Evolutionary conservation across 169 alveolate species (phyloP), one percentile per base, ranked within the genome.

Genomic region (Plasmodium malariae): DNA sequence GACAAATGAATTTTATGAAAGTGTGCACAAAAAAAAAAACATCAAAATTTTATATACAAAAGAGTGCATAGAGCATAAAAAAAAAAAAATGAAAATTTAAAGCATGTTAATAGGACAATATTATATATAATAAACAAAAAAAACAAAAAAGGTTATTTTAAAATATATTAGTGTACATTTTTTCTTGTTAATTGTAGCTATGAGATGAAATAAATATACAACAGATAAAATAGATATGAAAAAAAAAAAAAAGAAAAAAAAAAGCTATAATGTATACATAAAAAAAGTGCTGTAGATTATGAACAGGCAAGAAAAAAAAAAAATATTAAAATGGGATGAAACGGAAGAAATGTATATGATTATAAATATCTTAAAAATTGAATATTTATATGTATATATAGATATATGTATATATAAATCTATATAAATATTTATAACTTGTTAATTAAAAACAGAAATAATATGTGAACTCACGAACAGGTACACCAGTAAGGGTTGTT

Each of bases 101-200:
- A 76, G 88, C 88, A 54, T 76, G 72, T 45, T 76, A 19, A 49
- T 76, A 40, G 12, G 17, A 68, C 43, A 76, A 60, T 76, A 24
- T 26, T 45, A 51, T 45, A 40, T 19, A 57, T 24, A 73, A 74
- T 60, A 60, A 74, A 59, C 9, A 76, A 28, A 48, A 19, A 60
- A 59, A 40, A 60, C 59, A 76, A 76, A 74, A 76, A 76, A 59
- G 62, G 88, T 67, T 76, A 76, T 76, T 76, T 60, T 43, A 51
- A 62, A 60, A 45, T 74, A 32, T 63, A 67, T 59, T 76, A 34
- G 21, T 76, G 45, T 59, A 49, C 48, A 60, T 34, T 62, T 76
- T 60, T 37, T 34, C 70, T 19, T 76, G 28, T 62, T 76, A 67
- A 48, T 76, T 62, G 74, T 76, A 76, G 74, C 88, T 59, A 76